A percentile compares a stretch with the other conserved stretches of the same genome.
These are phyloP conservation scores for Hyaloscypha variabilis DNA, from an alignment of 495 filamentous ascomycete genomes.

Conservation along the genomic window DNA sequence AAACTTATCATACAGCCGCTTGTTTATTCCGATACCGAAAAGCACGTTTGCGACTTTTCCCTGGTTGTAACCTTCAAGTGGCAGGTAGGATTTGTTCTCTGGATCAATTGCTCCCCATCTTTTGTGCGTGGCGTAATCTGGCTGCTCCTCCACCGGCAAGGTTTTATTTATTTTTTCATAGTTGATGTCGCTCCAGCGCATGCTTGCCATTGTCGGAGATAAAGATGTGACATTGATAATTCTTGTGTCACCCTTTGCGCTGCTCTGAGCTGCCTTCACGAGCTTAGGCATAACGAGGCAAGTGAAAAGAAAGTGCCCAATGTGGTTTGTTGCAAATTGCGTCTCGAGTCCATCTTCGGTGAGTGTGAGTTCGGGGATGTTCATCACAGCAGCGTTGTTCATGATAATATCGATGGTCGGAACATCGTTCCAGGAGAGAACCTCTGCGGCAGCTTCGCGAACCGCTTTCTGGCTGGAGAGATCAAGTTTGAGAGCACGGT, in stretches of 20 bases:
- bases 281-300: slow-evolving; percentile 46
- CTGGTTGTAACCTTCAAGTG: slow-evolving; percentile 49
- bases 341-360: slow-evolving; percentile 50
- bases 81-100: slow-evolving; percentile 42
- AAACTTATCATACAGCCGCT: slow-evolving; percentile 37
- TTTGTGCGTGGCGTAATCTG: slow-evolving; percentile 32
- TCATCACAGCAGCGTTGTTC: slow-evolving; percentile 74
- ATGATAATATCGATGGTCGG: slow-evolving; percentile 61
- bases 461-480: slow-evolving; percentile 48
- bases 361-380: slow-evolving; percentile 39
- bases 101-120: slow-evolving; percentile 39
- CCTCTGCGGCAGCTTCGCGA: slow-evolving; percentile 39
- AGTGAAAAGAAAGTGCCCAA: slow-evolving; percentile 62
- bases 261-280: slow-evolving; percentile 37
- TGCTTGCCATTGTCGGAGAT: slow-evolving; percentile 28
- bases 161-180: slow-evolving; percentile 4
- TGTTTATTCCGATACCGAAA: slow-evolving; percentile 43
- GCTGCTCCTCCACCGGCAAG: slow-evolving; percentile 29
- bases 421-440: slow-evolving; percentile 37
- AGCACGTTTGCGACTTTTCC: slow-evolving; percentile 57
- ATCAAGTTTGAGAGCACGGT: slow-evolving; percentile 43
- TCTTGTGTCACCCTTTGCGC: slow-evolving; percentile 29
- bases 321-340: slow-evolving; percentile 61
- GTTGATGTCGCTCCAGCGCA: slow-evolving; percentile 8
- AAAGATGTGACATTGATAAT: slow-evolving; percentile 48